Base-by-base conservation (phyloP, 306 rosid species). In the Cucumis hystrix region DNA sequence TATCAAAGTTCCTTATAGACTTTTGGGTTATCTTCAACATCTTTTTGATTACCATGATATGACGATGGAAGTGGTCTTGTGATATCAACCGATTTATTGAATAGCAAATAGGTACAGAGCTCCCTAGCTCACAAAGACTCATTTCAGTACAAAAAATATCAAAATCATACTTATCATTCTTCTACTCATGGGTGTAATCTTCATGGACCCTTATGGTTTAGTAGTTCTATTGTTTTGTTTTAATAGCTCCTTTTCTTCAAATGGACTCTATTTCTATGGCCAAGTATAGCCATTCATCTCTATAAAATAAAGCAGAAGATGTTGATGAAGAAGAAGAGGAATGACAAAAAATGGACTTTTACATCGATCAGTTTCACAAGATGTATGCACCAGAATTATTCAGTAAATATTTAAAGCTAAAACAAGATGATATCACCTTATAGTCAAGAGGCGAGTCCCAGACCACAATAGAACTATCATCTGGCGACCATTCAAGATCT, bases 371-470 rank as follows among this genome's bases (percentile, higher is more conserved):
- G 63, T 51, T 73, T 73, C 77, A 74, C 21, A 30, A 54, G n/a
- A 37, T 28, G n/a, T 25, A 57, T 57, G 62, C 30, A 37, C 54
- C 67, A 60, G 8, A 54, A 75, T 14, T 75, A 41, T 20, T 20
- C 15, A 25, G 79, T 21, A 45, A 58, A 41, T 40, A 74, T 56
- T 58, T 39, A 75, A 30, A 37, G 17, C 60, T 43, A 56, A 51
- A 49, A 63, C 72, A 67, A 10, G 43, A 74, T 57, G 40, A 18
- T 12, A 55, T 81, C 74, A 95, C 98, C 97, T 95, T 95, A 82
- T 92, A 95, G 40, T 95, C 98, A 55, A 95, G 97, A 65, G 97
- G 86, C 1, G 98, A 92, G 84, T 95, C 98, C 98, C 98, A 95
- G 56, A 92, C 81, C 77, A 95, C 97, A n/a, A 95, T 85, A 74